phyloP scores from a whole-genome alignment of 495 filamentous ascomycete genomes.

The Penicillium odoratum region DNA sequence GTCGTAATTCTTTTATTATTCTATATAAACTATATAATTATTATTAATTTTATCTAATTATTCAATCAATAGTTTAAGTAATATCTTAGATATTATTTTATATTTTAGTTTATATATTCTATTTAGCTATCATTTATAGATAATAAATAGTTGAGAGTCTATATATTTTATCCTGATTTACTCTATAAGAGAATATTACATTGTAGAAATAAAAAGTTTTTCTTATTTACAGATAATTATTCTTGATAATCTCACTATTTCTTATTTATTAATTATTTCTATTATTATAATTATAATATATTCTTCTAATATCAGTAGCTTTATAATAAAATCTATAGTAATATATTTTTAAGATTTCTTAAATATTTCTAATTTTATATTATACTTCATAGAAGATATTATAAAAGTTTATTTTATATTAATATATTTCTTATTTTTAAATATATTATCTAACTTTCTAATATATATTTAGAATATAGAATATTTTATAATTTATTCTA shows the following conservation, averaged over 20 bases:
- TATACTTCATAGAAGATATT: neutral
- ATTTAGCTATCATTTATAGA: slow-evolving; percentile 10
- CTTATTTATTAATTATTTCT: neutral
- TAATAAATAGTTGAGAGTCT: slow-evolving; percentile 5
- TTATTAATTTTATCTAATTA: slow-evolving; percentile 3
- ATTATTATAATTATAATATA: neutral
- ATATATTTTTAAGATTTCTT: neutral
- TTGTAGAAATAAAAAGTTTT: slow-evolving; percentile 2
- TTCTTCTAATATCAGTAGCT: neutral
- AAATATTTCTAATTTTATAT: neutral
- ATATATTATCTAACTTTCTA: slow-evolving; percentile 1
- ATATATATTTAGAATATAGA: neutral
- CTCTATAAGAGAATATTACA: slow-evolving; percentile 1
- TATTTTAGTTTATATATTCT: slow-evolving; percentile 5
- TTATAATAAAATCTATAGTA: neutral
- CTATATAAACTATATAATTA: slow-evolving; percentile 10
- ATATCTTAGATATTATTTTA: slow-evolving; percentile 9
- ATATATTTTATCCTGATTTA: neutral
- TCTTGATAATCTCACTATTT: neutral
- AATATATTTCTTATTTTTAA: neutral
- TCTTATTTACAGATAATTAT: slow-evolving; percentile 1
- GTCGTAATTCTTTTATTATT: neutral
- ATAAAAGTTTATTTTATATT: neutral
- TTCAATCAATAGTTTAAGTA: slow-evolving; percentile 12
- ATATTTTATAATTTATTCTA: neutral